A percentile compares a stretch with the other conserved stretches of the same genome.
Conservation (phyloP, 306 rosid species). For the Psophocarpus tetragonolobus region DNA sequence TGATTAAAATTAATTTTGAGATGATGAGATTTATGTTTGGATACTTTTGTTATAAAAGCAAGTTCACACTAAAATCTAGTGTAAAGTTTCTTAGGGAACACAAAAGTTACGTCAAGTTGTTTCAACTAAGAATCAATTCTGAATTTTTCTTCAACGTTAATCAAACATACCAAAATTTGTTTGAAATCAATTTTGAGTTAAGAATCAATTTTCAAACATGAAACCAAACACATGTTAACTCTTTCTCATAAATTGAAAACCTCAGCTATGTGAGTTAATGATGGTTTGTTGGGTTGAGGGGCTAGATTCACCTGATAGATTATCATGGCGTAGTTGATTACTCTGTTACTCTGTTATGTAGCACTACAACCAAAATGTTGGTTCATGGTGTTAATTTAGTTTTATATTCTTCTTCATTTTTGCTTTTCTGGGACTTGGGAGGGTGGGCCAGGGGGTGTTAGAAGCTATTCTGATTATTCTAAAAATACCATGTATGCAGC, state of each 20-base stretch:
- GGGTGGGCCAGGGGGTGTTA: neutral
- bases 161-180: too few species aligned
- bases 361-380: neutral
- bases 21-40: too few species aligned
- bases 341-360: neutral
- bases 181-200: too few species aligned
- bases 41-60: too few species aligned
- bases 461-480: slow-evolving; percentile 19
- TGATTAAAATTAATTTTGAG: too few species aligned
- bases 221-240: too few species aligned
- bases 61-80: too few species aligned
- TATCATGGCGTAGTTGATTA: neutral
- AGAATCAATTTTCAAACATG: too few species aligned
- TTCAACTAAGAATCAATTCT: too few species aligned
- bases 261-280: neutral
- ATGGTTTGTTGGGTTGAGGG: neutral
- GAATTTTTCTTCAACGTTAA: too few species aligned
- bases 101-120: too few species aligned
- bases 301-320: neutral
- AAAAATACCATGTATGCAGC: slow-evolving; percentile 49
- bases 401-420: neutral
- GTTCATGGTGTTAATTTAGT: neutral
- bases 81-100: too few species aligned
- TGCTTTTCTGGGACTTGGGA: neutral
- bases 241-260: neutral